Conservation (phyloP, 2,329 filamentous ascomycete species). For the Basipetospora chlamydospora region DNA sequence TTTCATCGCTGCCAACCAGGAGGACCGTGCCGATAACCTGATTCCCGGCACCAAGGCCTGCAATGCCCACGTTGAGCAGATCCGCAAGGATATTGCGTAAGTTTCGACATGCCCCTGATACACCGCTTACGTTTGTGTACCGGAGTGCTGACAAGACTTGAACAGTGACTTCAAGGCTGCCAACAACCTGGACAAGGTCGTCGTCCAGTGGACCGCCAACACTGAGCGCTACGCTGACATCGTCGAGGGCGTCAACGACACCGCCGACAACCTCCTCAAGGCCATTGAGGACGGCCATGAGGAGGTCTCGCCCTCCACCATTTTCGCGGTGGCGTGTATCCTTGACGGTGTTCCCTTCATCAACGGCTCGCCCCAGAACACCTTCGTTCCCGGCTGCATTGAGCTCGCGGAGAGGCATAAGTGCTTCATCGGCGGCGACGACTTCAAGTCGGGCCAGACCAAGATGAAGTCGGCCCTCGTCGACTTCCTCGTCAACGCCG, state of each 20-base stretch:
- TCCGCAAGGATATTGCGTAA: slow-evolving; percentile 70
- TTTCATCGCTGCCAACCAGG: slow-evolving; percentile 98
- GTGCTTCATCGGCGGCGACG: slow-evolving; percentile 90
- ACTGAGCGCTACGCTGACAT: slow-evolving; percentile 93
- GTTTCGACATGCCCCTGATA: slow-evolving; percentile 3
- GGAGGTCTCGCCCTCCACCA: slow-evolving; percentile 87
- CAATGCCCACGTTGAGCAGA: slow-evolving; percentile 77
- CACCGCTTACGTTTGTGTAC: neutral
- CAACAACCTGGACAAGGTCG: slow-evolving; percentile 82
- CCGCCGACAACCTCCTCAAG: slow-evolving; percentile 80
- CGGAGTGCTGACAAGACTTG: too few species aligned
- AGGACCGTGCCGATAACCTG: slow-evolving; percentile 86
- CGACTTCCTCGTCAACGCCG: slow-evolving; percentile 95
- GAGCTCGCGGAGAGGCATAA: slow-evolving; percentile 75
- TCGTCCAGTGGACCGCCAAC: slow-evolving; percentile 97
- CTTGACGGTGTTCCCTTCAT: slow-evolving; percentile 87
- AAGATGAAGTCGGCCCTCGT: slow-evolving; percentile 99
- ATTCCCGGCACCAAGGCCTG: slow-evolving; percentile 72
- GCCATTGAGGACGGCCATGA: slow-evolving; percentile 75
- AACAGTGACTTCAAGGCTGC: slow-evolving; percentile 74
- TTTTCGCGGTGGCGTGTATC: slow-evolving; percentile 91
- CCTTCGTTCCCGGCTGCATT: slow-evolving; percentile 87
- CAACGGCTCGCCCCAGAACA: slow-evolving; percentile 98
- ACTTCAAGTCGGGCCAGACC: slow-evolving; percentile 99
- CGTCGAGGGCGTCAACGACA: slow-evolving; percentile 83